Conservation (phyloP, 805 yeast species). For the Ogataea ganodermae region DNA sequence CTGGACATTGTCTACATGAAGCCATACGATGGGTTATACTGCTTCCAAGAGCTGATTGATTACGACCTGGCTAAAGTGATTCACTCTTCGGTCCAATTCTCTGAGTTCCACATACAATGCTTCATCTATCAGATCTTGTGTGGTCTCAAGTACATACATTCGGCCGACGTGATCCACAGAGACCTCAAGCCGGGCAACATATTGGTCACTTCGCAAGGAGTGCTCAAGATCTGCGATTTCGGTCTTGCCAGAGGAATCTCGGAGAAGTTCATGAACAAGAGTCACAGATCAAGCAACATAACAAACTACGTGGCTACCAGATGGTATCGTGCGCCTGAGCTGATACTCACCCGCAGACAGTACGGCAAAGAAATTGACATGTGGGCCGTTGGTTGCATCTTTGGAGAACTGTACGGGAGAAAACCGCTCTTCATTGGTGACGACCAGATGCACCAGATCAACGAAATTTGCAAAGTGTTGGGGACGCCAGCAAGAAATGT, state of each 20-base stretch:
- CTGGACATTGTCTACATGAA: slow-evolving; percentile 64
- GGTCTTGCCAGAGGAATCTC: slow-evolving; percentile 84
- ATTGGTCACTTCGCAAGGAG: slow-evolving; percentile 71
- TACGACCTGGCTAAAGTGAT: slow-evolving; percentile 82
- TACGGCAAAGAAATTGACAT: slow-evolving; percentile 78
- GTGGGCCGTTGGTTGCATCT: slow-evolving; percentile 93
- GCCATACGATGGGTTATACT: slow-evolving; percentile 85
- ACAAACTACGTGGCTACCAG: slow-evolving; percentile 91
- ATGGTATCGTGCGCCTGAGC: slow-evolving; percentile 95
- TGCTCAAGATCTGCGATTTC: slow-evolving; percentile 86
- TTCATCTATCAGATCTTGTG: slow-evolving; percentile 81
- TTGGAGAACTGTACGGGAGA: slow-evolving; percentile 82
- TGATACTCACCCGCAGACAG: slow-evolving; percentile 58
- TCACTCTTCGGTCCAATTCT: slow-evolving; percentile 70
- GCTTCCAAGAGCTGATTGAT: slow-evolving; percentile 84
- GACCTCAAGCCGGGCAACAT: slow-evolving; percentile 93
- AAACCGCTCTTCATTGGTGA: slow-evolving; percentile 79
- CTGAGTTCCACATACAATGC: slow-evolving; percentile 79
- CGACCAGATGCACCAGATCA: slow-evolving; percentile 69
- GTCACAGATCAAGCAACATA: slow-evolving; percentile 46
- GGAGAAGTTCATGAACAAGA: slow-evolving; percentile 31
- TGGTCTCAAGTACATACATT: slow-evolving; percentile 86
- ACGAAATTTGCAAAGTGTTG: slow-evolving; percentile 63
- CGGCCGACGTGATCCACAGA: slow-evolving; percentile 89
- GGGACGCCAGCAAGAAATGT: slow-evolving; percentile 67